Evolutionary conservation across 2,329 filamentous ascomycete species (phyloP).

Genomic region (Chaetomiaceae sp.): DNA sequence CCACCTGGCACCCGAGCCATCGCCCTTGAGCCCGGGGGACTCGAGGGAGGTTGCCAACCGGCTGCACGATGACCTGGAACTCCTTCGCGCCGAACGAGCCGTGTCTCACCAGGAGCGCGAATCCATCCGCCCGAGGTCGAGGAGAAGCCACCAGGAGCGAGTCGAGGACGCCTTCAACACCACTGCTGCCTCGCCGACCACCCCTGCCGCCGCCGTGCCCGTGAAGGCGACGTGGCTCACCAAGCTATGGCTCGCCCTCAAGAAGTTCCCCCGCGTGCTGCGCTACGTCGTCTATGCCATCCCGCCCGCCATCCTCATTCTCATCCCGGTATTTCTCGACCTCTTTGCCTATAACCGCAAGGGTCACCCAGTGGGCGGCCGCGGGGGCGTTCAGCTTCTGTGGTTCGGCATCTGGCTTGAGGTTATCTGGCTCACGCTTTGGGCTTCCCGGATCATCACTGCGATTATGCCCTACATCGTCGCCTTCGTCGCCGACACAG

Average conservation of each 20-base stretch:
- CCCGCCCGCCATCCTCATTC: conserved; percentile 40
- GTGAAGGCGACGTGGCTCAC: conserved; percentile 28
- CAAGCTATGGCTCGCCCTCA: conserved; percentile 40
- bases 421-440: conserved; percentile 86
- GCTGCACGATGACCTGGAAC: conserved; percentile 45
- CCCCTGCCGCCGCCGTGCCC: background rate
- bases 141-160: conserved; percentile 32
- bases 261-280: conserved; percentile 46
- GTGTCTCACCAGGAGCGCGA: conserved; percentile 42
- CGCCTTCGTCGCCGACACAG: conserved; percentile 58
- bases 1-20: conserved; percentile 18
- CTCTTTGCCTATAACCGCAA: conserved; percentile 35
- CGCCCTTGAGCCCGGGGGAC: conserved; percentile 22
- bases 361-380: conserved; percentile 49
- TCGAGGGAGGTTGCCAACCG: conserved; percentile 33
- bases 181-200: background rate
- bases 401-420: conserved; percentile 98
- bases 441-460: conserved; percentile 61
- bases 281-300: conserved; percentile 47
- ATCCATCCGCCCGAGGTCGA: conserved; percentile 25
- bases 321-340: conserved; percentile 45
- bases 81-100: conserved; percentile 43
- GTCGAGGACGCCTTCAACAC: conserved; percentile 45
- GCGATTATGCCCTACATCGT: conserved; percentile 46
- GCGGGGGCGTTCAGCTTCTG: conserved; percentile 70